Evolutionary conservation across 805 yeast species (phyloP), one percentile per base, ranked within the genome.

Genomic region (Yueomyces sinensis): DNA sequence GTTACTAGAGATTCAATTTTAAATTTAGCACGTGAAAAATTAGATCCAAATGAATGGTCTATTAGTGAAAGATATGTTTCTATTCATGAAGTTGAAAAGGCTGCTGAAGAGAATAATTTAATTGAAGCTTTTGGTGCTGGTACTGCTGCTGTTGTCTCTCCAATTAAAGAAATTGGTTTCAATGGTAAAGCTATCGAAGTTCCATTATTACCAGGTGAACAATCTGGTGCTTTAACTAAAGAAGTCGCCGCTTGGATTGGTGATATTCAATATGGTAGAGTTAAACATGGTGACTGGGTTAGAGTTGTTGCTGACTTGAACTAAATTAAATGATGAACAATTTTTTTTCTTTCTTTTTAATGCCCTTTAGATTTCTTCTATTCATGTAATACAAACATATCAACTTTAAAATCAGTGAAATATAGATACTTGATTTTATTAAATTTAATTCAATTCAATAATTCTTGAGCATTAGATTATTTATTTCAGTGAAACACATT

Each of bases 61-160:
- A 63, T 89, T 41, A 70, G 63, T 50, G 97, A 89, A 68, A 80
- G 97, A 62, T 73, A 76, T 59, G 80, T 67, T 62, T 70, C 91
- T 42, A 86, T 91, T 45, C 54, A 59, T 42, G 97, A 89, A 63
- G 82, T 89, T 38, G 72, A 67, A 33, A 83, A 80, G 49, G 74
- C 74, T 47, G 80, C 95, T 32, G 65, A 61, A 33, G 73, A 76
- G 58, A 94, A 95, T 40, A 79, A 82, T 54, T 69, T 89, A 49
- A 72, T 87, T 7, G 98, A 91, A 68, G 94, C 95, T 16, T 89
- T 89, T 51, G 97, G 97, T 47, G 67, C 95, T 16, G 98, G 98
- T 52, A 89, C 98, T 37, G 97, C 98, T 40, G 97, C 96, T 30
- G 76, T 89, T 52, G 97, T 91, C 31, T 76, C 94, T 27, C 97